Conservation (phyloP, 2,329 filamentous ascomycete genomes). For the Exophiala oligosperma region DNA sequence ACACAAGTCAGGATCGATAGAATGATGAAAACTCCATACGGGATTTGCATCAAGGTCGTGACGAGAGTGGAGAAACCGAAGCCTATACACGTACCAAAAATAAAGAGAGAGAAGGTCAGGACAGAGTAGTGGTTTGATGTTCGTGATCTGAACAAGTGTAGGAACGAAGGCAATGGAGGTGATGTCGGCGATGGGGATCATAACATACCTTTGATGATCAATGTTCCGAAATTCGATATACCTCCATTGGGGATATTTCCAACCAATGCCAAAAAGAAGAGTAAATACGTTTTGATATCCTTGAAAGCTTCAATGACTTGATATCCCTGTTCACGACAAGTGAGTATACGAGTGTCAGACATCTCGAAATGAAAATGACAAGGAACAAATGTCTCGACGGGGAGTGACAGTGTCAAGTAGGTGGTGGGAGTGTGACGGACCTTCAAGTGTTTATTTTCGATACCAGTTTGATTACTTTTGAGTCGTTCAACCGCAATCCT, state of each 20-base stretch:
- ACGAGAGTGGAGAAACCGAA: slow-evolving; percentile 42
- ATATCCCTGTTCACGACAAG: slow-evolving; percentile 34
- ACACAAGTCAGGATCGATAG: slow-evolving; percentile 52
- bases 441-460: slow-evolving; percentile 59
- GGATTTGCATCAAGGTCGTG: slow-evolving; percentile 40
- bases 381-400: no score
- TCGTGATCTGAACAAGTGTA: no score
- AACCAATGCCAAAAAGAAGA: slow-evolving; percentile 53
- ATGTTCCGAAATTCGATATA: slow-evolving; percentile 59
- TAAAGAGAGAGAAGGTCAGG: background rate
- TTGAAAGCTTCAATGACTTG: slow-evolving; percentile 58
- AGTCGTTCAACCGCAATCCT: slow-evolving; percentile 58
- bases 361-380: no score
- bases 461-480: slow-evolving; percentile 58
- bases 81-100: slow-evolving; percentile 36
- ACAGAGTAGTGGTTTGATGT: no score
- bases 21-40: slow-evolving; percentile 48
- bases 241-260: slow-evolving; percentile 58
- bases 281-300: slow-evolving; percentile 61
- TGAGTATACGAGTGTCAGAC: background rate
- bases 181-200: background rate
- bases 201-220: slow-evolving; percentile 49
- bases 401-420: no score
- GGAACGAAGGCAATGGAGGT: background rate
- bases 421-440: background rate